These are phyloP conservation scores for Hypsizygus ulmarius DNA, from an alignment of 1,284 basidiomycete species.

Conservation along the genomic window DNA sequence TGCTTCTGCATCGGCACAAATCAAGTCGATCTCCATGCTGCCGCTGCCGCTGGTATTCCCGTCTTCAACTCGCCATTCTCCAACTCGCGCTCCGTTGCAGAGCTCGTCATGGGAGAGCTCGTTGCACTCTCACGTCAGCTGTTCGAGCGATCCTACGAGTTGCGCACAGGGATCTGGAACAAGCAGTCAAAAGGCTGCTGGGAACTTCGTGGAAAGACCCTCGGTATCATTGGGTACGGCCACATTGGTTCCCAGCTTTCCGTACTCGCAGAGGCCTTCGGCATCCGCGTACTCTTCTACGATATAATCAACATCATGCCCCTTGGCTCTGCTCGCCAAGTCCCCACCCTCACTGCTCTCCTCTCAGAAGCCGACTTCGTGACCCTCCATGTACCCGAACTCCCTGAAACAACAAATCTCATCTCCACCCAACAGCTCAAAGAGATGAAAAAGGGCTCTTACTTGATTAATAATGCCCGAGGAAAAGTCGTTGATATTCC, in stretches of 20 bases:
- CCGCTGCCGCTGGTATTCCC: conserved; percentile 88
- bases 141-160: conserved; percentile 85
- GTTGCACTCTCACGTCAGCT: conserved; percentile 94
- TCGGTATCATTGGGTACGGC: conserved; percentile 98
- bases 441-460: conserved; percentile 94
- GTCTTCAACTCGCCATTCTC: conserved; percentile 99
- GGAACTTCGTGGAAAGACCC: conserved; percentile 96
- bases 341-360: conserved; percentile 79
- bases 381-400: conserved; percentile 95
- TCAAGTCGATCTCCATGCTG: conserved; percentile 90
- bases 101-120: conserved; percentile 95
- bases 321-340: conserved; percentile 89
- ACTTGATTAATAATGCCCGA: conserved; percentile 97
- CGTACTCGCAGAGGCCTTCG: conserved; percentile 95
- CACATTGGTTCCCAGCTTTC: conserved; percentile 98
- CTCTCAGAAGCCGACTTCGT: conserved; percentile 89
- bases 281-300: conserved; percentile 95
- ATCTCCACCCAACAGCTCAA: conserved; percentile 77
- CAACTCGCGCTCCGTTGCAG: conserved; percentile 98
- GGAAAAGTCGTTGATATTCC: conserved; percentile 95
- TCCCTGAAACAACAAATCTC: conserved; percentile 95
- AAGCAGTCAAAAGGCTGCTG: conserved; percentile 98
- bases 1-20: conserved; percentile 99
- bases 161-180: conserved; percentile 94
- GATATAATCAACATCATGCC: conserved; percentile 99